Evolutionary conservation across 1,139 yeast species (phyloP), one percentile per base, ranked within the genome.

Genomic region (Debaryomyces nepalensis): DNA sequence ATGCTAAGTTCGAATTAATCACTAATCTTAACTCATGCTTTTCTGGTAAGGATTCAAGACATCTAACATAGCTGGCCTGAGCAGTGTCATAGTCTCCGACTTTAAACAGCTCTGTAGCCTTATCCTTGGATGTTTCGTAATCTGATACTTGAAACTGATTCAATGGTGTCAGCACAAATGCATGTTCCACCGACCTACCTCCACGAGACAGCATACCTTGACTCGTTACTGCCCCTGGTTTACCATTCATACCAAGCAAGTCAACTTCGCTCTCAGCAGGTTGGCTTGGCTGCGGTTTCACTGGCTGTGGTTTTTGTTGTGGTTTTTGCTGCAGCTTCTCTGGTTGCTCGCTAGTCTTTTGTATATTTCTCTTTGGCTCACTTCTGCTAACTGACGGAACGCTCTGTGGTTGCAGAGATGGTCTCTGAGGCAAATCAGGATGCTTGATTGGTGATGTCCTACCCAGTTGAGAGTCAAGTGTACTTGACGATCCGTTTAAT

Each of bases 11-110:
- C 1, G 97, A 86, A 37, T 75, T 72, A 2, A 90, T 78, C 22
- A 91, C 73, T 2, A 91, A 77, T 26, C 86, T 73, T 22, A 83
- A 70, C 36, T 85, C 78, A 59, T 93, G 97, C 4, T 67, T 67
- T 1, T 58, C 52, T 0, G 97, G 96, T 5, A 90, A 68, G 2
- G 81, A 68, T 19, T 72, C 66, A 29, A 89, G 67, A 24, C 96
- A 84, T 33, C 74, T 69, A 14, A 78, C 68, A 57, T 87, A 95
- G 40, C 73, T 71, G 18, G 70, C 73, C 12, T 80, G 70, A 0
- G 99, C 93, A 5, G 70, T 63, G 5, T 81, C 62, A 59, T 86
- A 95, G 59, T 93, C 93, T n/a, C 99, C 99, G 11, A 81, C 75
- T 44, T 78, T 77, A 66, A 82, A 93, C 0, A 82, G 75, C 22